Evolutionary conservation across 2,329 filamentous ascomycete genomes (phyloP), one percentile per base, ranked within the genome.

Genomic region (Geosmithia flava): DNA sequence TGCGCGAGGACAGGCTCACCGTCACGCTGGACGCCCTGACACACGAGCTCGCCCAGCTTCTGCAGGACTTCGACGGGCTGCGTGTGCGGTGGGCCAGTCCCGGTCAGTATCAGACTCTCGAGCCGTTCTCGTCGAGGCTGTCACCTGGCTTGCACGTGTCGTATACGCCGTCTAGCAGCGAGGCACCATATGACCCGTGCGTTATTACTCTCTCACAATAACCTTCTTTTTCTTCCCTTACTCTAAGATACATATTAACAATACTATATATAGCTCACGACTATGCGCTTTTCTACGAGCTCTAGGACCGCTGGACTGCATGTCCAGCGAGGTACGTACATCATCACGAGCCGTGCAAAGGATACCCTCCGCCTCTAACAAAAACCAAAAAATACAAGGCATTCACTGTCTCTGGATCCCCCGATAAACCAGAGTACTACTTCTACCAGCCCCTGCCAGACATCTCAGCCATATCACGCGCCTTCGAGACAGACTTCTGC

Each of bases 1-100:
- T 80, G 15, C 82, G 87, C 54, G 87, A 97, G 65, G 86, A 93
- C 60, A 79, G 84, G 51, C 65, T 91, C 54, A 95, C 87, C 1
- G 66, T 93, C 52, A 73, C 76, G 39, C 67, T 89, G 19, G 72
- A 81, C 45, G 87, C 95, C 68, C 74, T 96, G 41, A 85, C 88
- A 4, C 58, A 66, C 16, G 81, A 87, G 62, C 62, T 93, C 16
- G 74, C 72, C 50, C 64, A 72, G 23, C 65, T 84, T 15, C 68
- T 95, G 23, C 70, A 74, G 48, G 70, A 19, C 11, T 79, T 77
- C 53, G 77, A 83, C 56, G 81, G 88, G 62, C 67, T 96, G 42
- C 85, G 91, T 62, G 68, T 96, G 50, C 79, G 85, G 60, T 95
- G 89, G 87, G 33, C 78, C n/a, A 78, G 80, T 15, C 68, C 78